Evolutionary conservation across 78 protist genomes (phyloP).

Genomic region (Pigoraptor vietnamica): DNA sequence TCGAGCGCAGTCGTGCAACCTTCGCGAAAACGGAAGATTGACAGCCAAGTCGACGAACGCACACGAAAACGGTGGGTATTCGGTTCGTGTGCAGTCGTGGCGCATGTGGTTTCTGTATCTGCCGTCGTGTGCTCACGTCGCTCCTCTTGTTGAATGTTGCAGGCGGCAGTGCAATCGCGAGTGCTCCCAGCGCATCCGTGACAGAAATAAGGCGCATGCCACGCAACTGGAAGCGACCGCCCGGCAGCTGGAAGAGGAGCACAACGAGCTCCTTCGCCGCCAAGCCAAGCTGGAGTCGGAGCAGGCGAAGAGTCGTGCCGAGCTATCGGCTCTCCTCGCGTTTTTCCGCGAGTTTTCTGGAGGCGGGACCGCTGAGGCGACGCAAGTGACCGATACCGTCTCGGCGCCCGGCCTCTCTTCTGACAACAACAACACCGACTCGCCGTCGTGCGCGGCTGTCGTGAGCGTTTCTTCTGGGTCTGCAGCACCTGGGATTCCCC

Average conservation of each 20-base stretch:
- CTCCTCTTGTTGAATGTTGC: neutral
- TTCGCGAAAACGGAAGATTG: neutral
- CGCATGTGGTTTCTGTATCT: neutral
- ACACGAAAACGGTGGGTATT: neutral
- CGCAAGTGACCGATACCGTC: neutral
- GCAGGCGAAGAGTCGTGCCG: no score
- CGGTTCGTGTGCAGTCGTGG: neutral
- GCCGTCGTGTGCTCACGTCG: neutral
- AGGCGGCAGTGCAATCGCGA: neutral
- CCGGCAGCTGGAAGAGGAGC: neutral
- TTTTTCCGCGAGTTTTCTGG: no score
- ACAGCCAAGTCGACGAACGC: neutral
- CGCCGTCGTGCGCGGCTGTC: neutral
- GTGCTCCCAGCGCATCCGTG: neutral
- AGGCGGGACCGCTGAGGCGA: neutral
- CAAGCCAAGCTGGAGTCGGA: neutral
- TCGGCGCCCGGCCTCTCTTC: neutral
- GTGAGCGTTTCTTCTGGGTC: neutral
- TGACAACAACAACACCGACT: no score
- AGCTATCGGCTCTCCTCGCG: no score
- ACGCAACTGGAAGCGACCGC: neutral
- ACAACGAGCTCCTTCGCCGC: neutral
- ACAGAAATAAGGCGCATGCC: neutral
- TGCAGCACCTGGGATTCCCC: neutral
- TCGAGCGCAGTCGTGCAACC: no score